phyloP scores from a whole-genome alignment of 2,329 filamentous ascomycete genomes.

The Albifimbria verrucaria region DNA sequence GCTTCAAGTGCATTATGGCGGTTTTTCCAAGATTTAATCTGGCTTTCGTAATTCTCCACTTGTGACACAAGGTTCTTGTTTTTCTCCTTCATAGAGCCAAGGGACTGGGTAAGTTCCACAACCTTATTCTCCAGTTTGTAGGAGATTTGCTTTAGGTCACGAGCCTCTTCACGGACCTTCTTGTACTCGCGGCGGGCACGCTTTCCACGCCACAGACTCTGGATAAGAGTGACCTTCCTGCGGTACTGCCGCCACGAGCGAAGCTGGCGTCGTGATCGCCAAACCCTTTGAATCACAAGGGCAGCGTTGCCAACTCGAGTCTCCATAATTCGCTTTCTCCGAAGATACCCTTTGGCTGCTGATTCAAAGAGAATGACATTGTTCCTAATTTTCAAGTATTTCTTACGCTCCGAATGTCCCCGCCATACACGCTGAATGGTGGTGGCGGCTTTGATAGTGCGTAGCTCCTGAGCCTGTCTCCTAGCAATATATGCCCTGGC shows the following conservation, averaged over 20 bases:
- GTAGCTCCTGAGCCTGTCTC: conserved; percentile 73
- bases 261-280: conserved; percentile 77
- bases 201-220: conserved; percentile 90
- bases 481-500: conserved; percentile 76
- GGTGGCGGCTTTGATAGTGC: conserved; percentile 81
- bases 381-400: conserved; percentile 72
- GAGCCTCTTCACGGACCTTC: conserved; percentile 86
- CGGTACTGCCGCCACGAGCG: conserved; percentile 84
- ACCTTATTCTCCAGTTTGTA: conserved; percentile 99
- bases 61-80: conserved; percentile 88
- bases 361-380: conserved; percentile 88
- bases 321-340: conserved; percentile 89
- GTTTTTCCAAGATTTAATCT: conserved; percentile 94
- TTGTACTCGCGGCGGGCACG: conserved; percentile 82
- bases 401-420: conserved; percentile 83
- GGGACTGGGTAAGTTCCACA: conserved; percentile 89
- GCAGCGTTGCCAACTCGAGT: conserved; percentile 90
- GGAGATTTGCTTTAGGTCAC: conserved; percentile 98
- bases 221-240: conserved; percentile 82
- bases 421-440: conserved; percentile 95
- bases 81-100: conserved; percentile 89
- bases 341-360: conserved; percentile 85
- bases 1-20: conserved; percentile 87
- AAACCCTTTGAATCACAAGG: conserved; percentile 83
- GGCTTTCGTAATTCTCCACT: conserved; percentile 92